phyloP scores from a whole-genome alignment of 2,329 filamentous ascomycete species.

The Albophoma yamanashiensis region DNA sequence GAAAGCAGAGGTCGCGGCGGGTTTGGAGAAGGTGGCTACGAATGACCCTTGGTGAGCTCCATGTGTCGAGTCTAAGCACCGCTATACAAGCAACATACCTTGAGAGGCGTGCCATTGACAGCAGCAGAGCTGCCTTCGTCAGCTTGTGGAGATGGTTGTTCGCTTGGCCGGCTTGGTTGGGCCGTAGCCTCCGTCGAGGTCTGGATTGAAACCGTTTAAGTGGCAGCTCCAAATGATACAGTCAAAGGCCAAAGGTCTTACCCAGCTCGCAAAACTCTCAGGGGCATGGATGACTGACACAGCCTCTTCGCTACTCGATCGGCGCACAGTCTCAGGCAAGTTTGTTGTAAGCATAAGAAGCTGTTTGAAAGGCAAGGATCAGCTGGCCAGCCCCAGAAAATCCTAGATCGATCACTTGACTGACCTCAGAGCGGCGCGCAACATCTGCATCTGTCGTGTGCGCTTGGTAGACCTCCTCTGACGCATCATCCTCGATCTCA shows the following conservation, averaged over 20 bases:
- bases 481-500: slow-evolving; percentile 70
- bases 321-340: slow-evolving; percentile 45
- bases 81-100: slow-evolving; percentile 9
- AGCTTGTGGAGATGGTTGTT: slow-evolving; percentile 25
- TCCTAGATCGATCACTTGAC: neutral
- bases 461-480: slow-evolving; percentile 43
- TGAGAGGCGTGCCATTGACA: slow-evolving; percentile 10
- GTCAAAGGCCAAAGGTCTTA: slow-evolving; percentile 27
- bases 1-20: slow-evolving; percentile 61
- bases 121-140: slow-evolving; percentile 22
- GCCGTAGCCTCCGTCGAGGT: slow-evolving; percentile 28
- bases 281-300: slow-evolving; percentile 89
- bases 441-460: slow-evolving; percentile 8
- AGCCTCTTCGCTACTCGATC: slow-evolving; percentile 60
- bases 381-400: neutral
- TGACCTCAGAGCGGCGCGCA: slow-evolving; percentile 19
- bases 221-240: neutral
- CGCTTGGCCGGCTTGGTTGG: slow-evolving; percentile 22
- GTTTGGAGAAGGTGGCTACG: slow-evolving; percentile 5
- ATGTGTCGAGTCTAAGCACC: neutral
- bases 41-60: slow-evolving; percentile 5
- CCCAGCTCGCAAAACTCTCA: slow-evolving; percentile 71
- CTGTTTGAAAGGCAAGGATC: slow-evolving; percentile 18
- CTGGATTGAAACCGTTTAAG: slow-evolving; percentile 16
- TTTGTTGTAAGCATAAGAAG: slow-evolving; percentile 45